phyloP scores from a whole-genome alignment of 441 rosid species.

The Bocquillonia castaneifolia region DNA sequence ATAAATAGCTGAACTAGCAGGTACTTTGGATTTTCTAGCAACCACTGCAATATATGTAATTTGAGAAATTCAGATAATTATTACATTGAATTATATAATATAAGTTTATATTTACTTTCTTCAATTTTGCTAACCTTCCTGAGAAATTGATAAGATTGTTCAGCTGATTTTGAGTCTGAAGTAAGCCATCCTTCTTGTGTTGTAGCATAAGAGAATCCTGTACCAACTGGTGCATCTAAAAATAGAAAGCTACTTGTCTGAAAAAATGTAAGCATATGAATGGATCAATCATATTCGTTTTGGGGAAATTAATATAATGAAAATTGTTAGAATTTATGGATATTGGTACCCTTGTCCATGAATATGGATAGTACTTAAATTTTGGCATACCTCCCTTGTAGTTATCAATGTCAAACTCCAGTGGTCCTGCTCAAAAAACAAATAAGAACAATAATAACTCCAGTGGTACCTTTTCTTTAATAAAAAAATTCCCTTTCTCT shows the following conservation, averaged over 20 bases:
- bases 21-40: slow-evolving; percentile 24
- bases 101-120: background rate
- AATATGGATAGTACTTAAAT: slow-evolving; percentile 25
- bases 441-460: background rate
- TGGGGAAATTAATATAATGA: background rate
- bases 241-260: slow-evolving; percentile 30
- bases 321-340: background rate
- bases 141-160: slow-evolving; percentile 24
- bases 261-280: background rate
- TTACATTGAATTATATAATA: background rate
- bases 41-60: slow-evolving; percentile 26
- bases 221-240: slow-evolving; percentile 34
- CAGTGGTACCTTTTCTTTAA: no score
- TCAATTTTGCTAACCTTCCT: slow-evolving; percentile 19
- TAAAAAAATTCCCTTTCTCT: no score
- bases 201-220: slow-evolving; percentile 40
- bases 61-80: background rate
- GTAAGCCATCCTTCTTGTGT: slow-evolving; percentile 18
- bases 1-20: slow-evolving; percentile 21
- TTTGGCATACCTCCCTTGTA: slow-evolving; percentile 28
- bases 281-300: background rate
- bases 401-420: slow-evolving; percentile 26
- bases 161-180: slow-evolving; percentile 22
- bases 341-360: slow-evolving; percentile 31
- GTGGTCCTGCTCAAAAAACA: slow-evolving; percentile 29